Percentiles rank a stretch among this genome's conserved stretches.
Evolutionary conservation across 1,139 yeast species (phyloP).

Genomic region (Pichia sp.): DNA sequence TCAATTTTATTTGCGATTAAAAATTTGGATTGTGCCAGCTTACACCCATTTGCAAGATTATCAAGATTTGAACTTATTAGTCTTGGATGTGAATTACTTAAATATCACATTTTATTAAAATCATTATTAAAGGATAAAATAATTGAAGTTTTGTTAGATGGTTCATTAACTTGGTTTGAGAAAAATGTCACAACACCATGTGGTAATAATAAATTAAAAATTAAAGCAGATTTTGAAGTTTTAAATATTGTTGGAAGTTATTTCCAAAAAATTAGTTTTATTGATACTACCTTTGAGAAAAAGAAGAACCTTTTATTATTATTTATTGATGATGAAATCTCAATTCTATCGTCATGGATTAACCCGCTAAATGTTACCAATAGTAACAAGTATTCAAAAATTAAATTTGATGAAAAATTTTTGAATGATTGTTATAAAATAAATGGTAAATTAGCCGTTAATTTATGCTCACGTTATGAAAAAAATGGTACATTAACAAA

Average conservation of each 20-base stretch:
- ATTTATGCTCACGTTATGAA: conserved; percentile 56
- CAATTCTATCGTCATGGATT: conserved; percentile 71
- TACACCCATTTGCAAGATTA: conserved; percentile 76
- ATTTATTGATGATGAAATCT: conserved; percentile 71
- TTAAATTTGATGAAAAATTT: conserved; percentile 34
- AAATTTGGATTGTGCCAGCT: conserved; percentile 53
- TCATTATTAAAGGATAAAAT: conserved; percentile 42
- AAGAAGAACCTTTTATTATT: conserved; percentile 49
- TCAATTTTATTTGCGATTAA: conserved; percentile 54
- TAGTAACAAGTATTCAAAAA: conserved; percentile 25
- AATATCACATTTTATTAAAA: conserved; percentile 44
- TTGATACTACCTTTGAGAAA: conserved; percentile 24
- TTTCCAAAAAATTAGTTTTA: conserved; percentile 14
- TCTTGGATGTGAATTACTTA: conserved; percentile 61
- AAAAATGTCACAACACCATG: conserved; percentile 64
- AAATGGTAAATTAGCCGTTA: conserved; percentile 70
- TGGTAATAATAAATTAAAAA: conserved; percentile 72
- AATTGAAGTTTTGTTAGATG: conserved; percentile 51
- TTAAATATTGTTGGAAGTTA: conserved; percentile 45
- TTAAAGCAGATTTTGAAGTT: conserved; percentile 60
- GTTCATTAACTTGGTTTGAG: conserved; percentile 75
- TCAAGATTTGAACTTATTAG: conserved; percentile 67
- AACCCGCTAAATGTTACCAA: conserved; percentile 50
- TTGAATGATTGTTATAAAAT: conserved; percentile 53
- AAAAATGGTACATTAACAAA: conserved; percentile 11